Evolutionary conservation across 2,329 filamentous ascomycete species (phyloP), one percentile per base, ranked within the genome.

Genomic region (Colletotrichum salicis): DNA sequence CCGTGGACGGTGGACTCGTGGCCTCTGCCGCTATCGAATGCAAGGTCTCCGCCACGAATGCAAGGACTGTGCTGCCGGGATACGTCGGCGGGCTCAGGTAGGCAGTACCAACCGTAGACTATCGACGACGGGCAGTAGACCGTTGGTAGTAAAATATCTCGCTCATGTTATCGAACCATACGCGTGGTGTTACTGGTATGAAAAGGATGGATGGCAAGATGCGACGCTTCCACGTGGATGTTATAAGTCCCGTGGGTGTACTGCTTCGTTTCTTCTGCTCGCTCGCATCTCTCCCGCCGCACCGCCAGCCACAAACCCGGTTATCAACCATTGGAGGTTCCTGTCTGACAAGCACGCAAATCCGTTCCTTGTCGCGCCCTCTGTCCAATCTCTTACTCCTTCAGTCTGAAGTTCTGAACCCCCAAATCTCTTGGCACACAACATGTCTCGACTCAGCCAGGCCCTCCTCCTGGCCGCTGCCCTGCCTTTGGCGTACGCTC

Each of bases 391-490:
- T 61, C 56, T 67, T 55, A 19, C 37, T 0, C 37, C 37, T 8
- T 48, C 41, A 13, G 22, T 31, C 24, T 27, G 51, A 54, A 27
- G 24, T 45, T 59, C 12, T 35, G 15, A 48, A 48, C 12, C 13
- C 13, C 22, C 37, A 41, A 27, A 29, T 29, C 24, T n/a, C 65
- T 56, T 67, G 64, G 58, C 58, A 45, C 56, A 12, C 33, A 61
- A 61, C 19, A 55, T 62, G 65, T 57, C 65, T 29, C 58, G 65
- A n/a, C 35, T 68, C 48, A 29, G 65, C 48, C 65, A 68, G 58
- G 65, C 24, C 27, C 33, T 63, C 51, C 35, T 68, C 58, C 51
- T 68, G 65, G 58, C 58, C 7, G 58, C 33, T 45, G 65, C 58
- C 58, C 3, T 68, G n/a, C 57, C 58, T n/a, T 24, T 62, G 27